Evolutionary conservation across 371 early-diverging fungal genomes (phyloP).

Genomic region (Zychaea mexicana): DNA sequence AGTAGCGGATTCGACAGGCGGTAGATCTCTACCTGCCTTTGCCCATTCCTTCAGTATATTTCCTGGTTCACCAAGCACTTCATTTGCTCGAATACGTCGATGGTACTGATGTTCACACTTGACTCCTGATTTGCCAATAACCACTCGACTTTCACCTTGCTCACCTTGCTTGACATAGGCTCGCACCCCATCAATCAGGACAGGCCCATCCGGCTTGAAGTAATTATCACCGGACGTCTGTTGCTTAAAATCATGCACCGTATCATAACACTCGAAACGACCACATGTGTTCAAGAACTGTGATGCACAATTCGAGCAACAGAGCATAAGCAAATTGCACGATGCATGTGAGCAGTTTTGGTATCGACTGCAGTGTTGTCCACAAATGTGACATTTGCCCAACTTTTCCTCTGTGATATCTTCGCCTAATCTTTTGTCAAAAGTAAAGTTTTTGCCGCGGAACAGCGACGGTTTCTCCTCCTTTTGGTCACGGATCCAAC

Average conservation of each 20-base stretch:
- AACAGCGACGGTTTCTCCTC: constrained; percentile 56
- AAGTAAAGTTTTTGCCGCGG: constrained; percentile 84
- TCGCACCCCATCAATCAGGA: constrained; percentile 40
- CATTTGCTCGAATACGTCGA: constrained; percentile 36
- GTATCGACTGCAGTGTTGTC: constrained; percentile 62
- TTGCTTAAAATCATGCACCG: constrained; percentile 39
- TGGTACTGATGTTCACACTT: constrained; percentile 44
- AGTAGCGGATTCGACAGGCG: constrained; percentile 10
- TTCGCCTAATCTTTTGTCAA: constrained; percentile 82
- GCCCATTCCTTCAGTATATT: constrained; percentile 47
- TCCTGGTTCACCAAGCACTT: constrained; percentile 52
- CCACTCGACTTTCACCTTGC: constrained; percentile 25
- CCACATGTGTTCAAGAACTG: constrained; percentile 69
- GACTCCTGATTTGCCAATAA: constrained; percentile 41
- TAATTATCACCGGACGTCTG: constrained; percentile 8
- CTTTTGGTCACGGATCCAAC: constrained; percentile 54
- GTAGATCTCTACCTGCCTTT: constrained; percentile 39
- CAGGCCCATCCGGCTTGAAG: constrained; percentile 38
- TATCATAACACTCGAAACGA: constrained; percentile 60
- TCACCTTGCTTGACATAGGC: constrained; percentile 41
- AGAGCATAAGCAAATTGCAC: constrained; percentile 77
- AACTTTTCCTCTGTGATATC: constrained; percentile 72
- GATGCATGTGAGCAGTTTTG: constrained; percentile 76
- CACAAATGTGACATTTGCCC: constrained; percentile 73
- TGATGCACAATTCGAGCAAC: constrained; percentile 64